Evolutionary conservation across 768 basidiomycete species (phyloP).

Genomic region (Serendipita sp.): DNA sequence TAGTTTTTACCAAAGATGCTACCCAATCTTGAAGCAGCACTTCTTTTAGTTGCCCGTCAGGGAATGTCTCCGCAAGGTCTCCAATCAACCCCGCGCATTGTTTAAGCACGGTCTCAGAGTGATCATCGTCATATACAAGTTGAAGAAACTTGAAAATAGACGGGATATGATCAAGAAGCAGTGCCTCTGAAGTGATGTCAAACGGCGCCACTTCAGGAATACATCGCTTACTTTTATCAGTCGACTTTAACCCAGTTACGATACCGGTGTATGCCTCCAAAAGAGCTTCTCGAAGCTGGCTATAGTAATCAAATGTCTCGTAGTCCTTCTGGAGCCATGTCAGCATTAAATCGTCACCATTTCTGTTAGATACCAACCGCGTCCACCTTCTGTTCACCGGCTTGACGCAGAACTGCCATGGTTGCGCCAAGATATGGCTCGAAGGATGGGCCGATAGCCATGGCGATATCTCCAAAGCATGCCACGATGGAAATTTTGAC

Average conservation of each 20-base stretch:
- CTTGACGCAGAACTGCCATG: slow-evolving; percentile 81
- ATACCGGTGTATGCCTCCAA: slow-evolving; percentile 94
- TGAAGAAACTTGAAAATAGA: slow-evolving; percentile 69
- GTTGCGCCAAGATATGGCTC: slow-evolving; percentile 81
- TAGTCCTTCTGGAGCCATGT: slow-evolving; percentile 44
- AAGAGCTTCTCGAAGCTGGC: slow-evolving; percentile 80
- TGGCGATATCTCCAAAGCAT: slow-evolving; percentile 91
- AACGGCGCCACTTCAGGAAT: background rate
- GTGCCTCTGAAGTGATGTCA: slow-evolving; percentile 18
- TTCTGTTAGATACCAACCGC: slow-evolving; percentile 36
- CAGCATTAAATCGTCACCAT: slow-evolving; percentile 1
- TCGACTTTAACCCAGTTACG: slow-evolving; percentile 76
- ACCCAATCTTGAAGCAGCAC: slow-evolving; percentile 67
- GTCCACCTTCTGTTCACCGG: slow-evolving; percentile 73
- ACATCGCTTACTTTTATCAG: slow-evolving; percentile 41
- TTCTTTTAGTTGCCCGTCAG: slow-evolving; percentile 64
- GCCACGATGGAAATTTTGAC: slow-evolving; percentile 95
- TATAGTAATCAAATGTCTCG: slow-evolving; percentile 85
- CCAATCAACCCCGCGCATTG: slow-evolving; percentile 75
- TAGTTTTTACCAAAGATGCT: slow-evolving; percentile 51
- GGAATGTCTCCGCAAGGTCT: slow-evolving; percentile 81
- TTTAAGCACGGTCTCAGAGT: slow-evolving; percentile 59
- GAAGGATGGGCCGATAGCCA: slow-evolving; percentile 75
- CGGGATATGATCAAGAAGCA: slow-evolving; percentile 53
- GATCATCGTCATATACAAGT: slow-evolving; percentile 65